Evolutionary conservation across 805 yeast genomes (phyloP).

Genomic region (Cyberlindnera xylosilytica): DNA sequence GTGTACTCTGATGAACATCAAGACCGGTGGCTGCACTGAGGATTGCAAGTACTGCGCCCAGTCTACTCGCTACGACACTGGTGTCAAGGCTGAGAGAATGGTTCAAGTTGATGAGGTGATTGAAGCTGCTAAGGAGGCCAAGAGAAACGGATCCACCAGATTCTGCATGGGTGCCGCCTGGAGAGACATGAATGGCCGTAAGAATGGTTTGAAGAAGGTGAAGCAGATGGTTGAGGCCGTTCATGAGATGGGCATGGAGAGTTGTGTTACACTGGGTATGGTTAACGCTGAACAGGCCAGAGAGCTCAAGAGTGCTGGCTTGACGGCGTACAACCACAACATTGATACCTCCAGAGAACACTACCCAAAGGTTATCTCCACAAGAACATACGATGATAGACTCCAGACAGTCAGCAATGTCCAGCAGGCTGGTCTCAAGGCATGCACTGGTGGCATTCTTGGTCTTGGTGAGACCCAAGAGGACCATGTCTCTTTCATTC

Average conservation of each 20-base stretch:
- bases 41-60: constrained; percentile 84
- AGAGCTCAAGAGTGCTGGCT: constrained; percentile 59
- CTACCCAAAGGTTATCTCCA: constrained; percentile 67
- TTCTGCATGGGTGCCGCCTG: constrained; percentile 88
- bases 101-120: constrained; percentile 60
- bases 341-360: constrained; percentile 78
- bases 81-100: constrained; percentile 65
- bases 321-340: constrained; percentile 81
- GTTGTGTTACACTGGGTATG: constrained; percentile 83
- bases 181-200: constrained; percentile 81
- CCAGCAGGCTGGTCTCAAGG: constrained; percentile 58
- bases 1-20: constrained; percentile 71
- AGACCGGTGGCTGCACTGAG: constrained; percentile 79
- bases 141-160: constrained; percentile 68
- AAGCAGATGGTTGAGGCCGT: constrained; percentile 62
- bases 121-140: constrained; percentile 61
- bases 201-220: constrained; percentile 59
- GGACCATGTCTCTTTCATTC: constrained; percentile 66
- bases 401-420: constrained; percentile 63
- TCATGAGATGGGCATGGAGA: constrained; percentile 66
- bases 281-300: constrained; percentile 60
- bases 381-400: constrained; percentile 71
- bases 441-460: constrained; percentile 77
- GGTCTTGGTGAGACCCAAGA: constrained; percentile 75
- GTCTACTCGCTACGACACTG: constrained; percentile 65